These are phyloP conservation scores for Warburgia ugandensis DNA, from an alignment of 164 flowering plant genomes.

Conservation along the genomic window DNA sequence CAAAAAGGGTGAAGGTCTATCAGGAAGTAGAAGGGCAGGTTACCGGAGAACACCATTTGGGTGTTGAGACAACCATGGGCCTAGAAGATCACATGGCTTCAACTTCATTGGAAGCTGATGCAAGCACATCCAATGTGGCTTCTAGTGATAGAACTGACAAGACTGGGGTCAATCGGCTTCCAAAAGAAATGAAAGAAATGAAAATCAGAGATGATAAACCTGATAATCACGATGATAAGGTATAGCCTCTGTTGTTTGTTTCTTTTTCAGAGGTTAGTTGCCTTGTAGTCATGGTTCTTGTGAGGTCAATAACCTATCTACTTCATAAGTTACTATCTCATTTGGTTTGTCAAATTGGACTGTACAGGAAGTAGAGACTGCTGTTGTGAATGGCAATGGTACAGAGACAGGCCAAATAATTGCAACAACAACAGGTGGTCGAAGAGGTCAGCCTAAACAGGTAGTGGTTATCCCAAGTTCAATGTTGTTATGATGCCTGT, in stretches of 20 bases:
- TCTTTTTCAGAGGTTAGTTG: background rate
- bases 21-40: constrained; percentile 37
- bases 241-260: constrained; percentile 7
- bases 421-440: constrained; percentile 62
- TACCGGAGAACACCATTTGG: constrained; percentile 15
- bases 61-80: constrained; percentile 21
- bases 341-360: constrained; percentile 8
- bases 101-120: constrained; percentile 40
- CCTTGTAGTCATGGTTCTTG: background rate
- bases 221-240: constrained; percentile 50
- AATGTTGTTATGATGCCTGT: background rate
- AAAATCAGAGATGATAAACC: constrained; percentile 58
- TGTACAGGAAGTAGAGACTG: constrained; percentile 49
- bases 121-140: constrained; percentile 36
- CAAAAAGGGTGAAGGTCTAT: constrained; percentile 59
- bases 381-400: constrained; percentile 66
- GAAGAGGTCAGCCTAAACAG: constrained; percentile 78
- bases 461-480: constrained; percentile 19
- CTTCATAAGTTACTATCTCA: background rate
- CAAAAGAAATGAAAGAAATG: constrained; percentile 68
- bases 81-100: constrained; percentile 39
- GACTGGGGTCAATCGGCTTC: constrained; percentile 52
- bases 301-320: background rate
- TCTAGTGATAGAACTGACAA: constrained; percentile 28
- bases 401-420: constrained; percentile 80